Percentiles rank a stretch among this genome's conserved stretches.
These are phyloP conservation scores for Pichia californica DNA, from an alignment of 805 yeast genomes.

Conservation along the genomic window DNA sequence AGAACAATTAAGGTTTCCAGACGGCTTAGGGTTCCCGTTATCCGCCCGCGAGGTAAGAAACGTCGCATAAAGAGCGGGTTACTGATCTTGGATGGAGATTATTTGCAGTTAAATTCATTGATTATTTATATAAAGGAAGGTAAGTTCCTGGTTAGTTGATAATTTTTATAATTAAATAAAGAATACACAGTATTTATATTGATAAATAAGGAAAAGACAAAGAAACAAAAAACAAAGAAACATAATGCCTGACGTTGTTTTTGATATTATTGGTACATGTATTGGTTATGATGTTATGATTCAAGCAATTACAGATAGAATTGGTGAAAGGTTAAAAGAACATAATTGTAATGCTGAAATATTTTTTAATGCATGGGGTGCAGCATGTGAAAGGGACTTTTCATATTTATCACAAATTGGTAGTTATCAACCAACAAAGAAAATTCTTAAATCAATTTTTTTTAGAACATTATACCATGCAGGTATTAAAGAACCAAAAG, in stretches of 20 bases:
- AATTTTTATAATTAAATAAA: too few relatives aligned
- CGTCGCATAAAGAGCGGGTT: too few relatives aligned
- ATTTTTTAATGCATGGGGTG: slow-evolving; percentile 12
- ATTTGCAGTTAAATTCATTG: too few relatives aligned
- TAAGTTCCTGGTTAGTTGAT: too few relatives aligned
- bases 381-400: slow-evolving; percentile 74
- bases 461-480: slow-evolving; percentile 22
- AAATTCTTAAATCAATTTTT: slow-evolving; percentile 22
- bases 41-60: too few relatives aligned
- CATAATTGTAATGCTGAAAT: slow-evolving; percentile 16
- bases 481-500: slow-evolving; percentile 23
- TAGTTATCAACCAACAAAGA: slow-evolving; percentile 21
- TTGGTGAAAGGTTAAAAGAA: slow-evolving; percentile 19
- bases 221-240: too few relatives aligned
- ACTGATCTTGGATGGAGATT: too few relatives aligned
- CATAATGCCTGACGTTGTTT: slow-evolving; percentile 24
- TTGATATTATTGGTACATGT: slow-evolving; percentile 26
- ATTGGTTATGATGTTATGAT: slow-evolving; percentile 21
- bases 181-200: too few relatives aligned
- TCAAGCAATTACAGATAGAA: slow-evolving; percentile 18
- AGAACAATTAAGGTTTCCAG: too few relatives aligned
- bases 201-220: too few relatives aligned
- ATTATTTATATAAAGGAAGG: too few relatives aligned
- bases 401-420: slow-evolving; percentile 23
- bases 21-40: too few relatives aligned